Evolutionary conservation across 257 asterid genomes (phyloP).

Genomic region (Plantago major): DNA sequence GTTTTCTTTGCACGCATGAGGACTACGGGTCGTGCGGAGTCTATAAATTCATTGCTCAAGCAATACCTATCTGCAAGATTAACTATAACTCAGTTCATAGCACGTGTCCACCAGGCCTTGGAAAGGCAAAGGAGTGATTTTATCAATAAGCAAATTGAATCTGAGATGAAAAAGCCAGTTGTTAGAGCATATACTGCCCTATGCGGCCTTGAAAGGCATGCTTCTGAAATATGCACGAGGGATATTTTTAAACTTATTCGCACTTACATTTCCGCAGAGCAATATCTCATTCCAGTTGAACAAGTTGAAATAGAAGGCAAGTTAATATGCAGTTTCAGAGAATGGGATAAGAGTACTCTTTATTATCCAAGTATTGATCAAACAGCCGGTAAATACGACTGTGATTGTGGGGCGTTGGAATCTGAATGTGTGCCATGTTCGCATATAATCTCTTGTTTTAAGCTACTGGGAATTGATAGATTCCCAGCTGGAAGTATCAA

Average conservation of each 20-base stretch:
- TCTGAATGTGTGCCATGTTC: not conserved
- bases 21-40: not conserved
- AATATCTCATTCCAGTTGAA: too few relatives aligned
- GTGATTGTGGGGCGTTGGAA: not conserved
- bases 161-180: not conserved
- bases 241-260: not conserved
- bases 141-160: not conserved
- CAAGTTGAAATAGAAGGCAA: too few relatives aligned
- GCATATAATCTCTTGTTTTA: not conserved
- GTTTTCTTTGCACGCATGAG: slow-evolving; percentile 1
- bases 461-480: not conserved
- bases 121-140: not conserved
- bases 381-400: too few relatives aligned
- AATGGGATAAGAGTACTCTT: not conserved
- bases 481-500: too few relatives aligned
- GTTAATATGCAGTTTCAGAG: not conserved
- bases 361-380: not conserved
- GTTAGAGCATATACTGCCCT: not conserved
- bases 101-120: not conserved
- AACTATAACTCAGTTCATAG: not conserved
- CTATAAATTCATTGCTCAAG: not conserved
- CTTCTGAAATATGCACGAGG: not conserved
- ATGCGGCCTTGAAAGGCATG: not conserved
- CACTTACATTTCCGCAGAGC: too few relatives aligned
- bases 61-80: too few relatives aligned